These are phyloP conservation scores for Fusarium camptoceras DNA, from an alignment of 2,329 filamentous ascomycete genomes.

Conservation along the genomic window DNA sequence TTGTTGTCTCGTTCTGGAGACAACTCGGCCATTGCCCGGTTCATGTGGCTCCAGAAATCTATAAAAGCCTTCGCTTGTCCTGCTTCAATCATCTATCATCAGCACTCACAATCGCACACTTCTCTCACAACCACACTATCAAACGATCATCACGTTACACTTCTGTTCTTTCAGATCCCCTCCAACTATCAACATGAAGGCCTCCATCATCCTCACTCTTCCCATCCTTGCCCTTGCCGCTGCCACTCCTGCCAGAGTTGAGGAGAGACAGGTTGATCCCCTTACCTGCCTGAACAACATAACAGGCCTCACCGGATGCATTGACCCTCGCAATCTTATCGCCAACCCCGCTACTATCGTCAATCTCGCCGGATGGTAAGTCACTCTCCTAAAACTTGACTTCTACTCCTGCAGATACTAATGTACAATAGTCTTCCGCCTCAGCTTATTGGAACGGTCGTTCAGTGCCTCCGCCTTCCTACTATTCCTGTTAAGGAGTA, in stretches of 20 bases:
- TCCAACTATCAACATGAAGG: conserved; percentile 17
- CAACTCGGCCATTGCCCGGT: fast-evolving
- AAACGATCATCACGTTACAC: background rate
- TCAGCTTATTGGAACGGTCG: fast-evolving
- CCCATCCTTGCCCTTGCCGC: conserved; percentile 21
- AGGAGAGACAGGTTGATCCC: conserved; percentile 7
- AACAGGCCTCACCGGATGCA: fast-evolving
- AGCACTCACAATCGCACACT: conserved; percentile 10
- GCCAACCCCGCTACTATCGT: fast-evolving
- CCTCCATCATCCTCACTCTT: conserved; percentile 8
- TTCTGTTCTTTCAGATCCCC: background rate
- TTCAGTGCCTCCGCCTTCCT: fast-evolving
- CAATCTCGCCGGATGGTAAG: background rate
- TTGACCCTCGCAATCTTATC: fast-evolving
- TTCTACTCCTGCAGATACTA: fast-evolving
- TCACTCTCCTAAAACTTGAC: background rate
- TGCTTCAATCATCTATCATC: background rate
- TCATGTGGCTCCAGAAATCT: background rate
- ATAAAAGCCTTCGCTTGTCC: background rate
- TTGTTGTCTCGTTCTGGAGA: fast-evolving
- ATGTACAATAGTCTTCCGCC: fast-evolving
- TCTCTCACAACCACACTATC: background rate
- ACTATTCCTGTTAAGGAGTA: background rate
- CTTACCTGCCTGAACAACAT: background rate
- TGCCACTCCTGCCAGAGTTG: conserved; percentile 2